Conservation (phyloP, 768 basidiomycete genomes). For the Suillus placidus region DNA sequence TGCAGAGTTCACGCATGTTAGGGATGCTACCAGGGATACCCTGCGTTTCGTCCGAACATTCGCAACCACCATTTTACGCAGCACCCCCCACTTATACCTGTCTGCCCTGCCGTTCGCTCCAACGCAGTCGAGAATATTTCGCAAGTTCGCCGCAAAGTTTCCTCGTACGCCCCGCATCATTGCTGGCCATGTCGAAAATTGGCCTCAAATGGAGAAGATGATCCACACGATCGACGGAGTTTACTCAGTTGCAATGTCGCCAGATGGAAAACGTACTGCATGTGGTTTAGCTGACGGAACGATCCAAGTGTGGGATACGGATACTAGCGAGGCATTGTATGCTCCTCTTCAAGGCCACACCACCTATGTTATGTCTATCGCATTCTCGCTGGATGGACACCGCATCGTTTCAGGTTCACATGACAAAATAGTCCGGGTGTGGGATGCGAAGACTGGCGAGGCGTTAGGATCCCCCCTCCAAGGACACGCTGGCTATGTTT, state of each 20-base stretch:
- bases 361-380: neutral
- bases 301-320: slow-evolving; percentile 3
- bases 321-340: slow-evolving; percentile 3
- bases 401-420: slow-evolving; percentile 17
- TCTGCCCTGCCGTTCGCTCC: slow-evolving; percentile 30
- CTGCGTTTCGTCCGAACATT: slow-evolving; percentile 19
- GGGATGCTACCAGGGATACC: slow-evolving; percentile 8
- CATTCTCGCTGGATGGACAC: slow-evolving; percentile 8
- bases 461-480: neutral
- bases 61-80: slow-evolving; percentile 15
- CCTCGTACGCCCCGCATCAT: neutral
- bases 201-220: slow-evolving; percentile 2
- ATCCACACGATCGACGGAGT: rapidly evolving
- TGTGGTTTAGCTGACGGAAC: slow-evolving; percentile 15
- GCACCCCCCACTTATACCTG: slow-evolving; percentile 28
- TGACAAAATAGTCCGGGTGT: slow-evolving; percentile 17
- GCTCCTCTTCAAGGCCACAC: slow-evolving; percentile 6
- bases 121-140: slow-evolving; percentile 20
- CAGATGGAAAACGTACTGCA: neutral
- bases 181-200: slow-evolving; percentile 3
- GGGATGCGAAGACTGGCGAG: slow-evolving; percentile 2
- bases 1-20: neutral
- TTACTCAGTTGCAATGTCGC: neutral
- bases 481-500: neutral
- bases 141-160: slow-evolving; percentile 19